These are phyloP conservation scores for Hysterium pulicare DNA, from an alignment of 2,329 filamentous ascomycete genomes.

Conservation along the genomic window DNA sequence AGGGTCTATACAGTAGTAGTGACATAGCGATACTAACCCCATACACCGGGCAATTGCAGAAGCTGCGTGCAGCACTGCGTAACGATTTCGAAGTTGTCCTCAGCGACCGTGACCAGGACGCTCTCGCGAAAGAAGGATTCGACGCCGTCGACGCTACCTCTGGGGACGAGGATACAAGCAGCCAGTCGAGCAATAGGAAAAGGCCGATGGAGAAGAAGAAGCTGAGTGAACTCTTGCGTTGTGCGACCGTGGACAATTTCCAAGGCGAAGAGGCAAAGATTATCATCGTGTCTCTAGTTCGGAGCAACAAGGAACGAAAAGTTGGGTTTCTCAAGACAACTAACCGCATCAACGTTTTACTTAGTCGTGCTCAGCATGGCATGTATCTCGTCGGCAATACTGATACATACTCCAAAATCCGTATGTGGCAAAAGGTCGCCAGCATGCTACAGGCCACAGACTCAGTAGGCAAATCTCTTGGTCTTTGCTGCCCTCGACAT, in stretches of 20 bases:
- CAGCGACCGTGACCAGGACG: conserved; percentile 60
- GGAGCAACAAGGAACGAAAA: conserved; percentile 59
- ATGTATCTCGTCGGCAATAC: conserved; percentile 70
- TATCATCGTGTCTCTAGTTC: conserved; percentile 66
- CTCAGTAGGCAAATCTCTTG: conserved; percentile 15
- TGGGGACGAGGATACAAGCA: background rate
- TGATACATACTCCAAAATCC: conserved; percentile 52
- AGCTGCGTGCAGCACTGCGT: conserved; percentile 47
- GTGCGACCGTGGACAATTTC: conserved; percentile 72
- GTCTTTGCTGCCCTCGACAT: conserved; percentile 29
- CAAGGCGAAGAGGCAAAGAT: conserved; percentile 74
- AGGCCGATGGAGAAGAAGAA: conserved; percentile 20
- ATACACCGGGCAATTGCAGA: conserved; percentile 57
- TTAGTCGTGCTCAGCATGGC: conserved; percentile 65
- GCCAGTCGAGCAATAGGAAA: conserved; percentile 6
- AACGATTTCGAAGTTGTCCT: conserved; percentile 59
- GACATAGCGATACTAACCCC: conserved; percentile 72
- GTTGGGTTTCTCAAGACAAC: conserved; percentile 64
- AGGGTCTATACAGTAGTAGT: conserved; percentile 56
- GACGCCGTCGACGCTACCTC: background rate
- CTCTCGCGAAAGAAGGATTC: conserved; percentile 39
- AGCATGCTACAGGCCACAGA: conserved; percentile 43
- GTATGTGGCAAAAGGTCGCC: conserved; percentile 63
- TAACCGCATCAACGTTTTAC: conserved; percentile 67
- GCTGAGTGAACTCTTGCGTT: conserved; percentile 19